Evolutionary conservation across 2,329 filamentous ascomycete species (phyloP).

Genomic region (Chrysoporthe puriensis): DNA sequence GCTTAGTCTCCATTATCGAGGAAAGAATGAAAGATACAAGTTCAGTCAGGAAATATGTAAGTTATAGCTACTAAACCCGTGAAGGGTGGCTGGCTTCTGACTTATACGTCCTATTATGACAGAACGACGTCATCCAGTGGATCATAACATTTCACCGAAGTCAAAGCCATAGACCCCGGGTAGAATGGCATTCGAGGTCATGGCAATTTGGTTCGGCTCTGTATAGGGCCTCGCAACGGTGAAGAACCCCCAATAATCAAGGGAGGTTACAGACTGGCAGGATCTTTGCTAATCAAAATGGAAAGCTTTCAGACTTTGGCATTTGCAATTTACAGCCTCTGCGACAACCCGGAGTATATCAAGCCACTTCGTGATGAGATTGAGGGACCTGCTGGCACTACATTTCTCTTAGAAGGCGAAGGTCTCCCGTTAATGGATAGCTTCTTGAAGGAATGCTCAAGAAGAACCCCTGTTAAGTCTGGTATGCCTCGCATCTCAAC

Average conservation of each 20-base stretch:
- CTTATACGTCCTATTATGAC: neutral
- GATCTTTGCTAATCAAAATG: neutral
- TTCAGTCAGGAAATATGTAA: neutral
- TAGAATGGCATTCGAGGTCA: neutral
- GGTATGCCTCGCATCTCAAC: neutral
- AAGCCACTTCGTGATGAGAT: neutral
- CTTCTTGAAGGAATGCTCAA: neutral
- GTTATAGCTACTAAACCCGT: neutral
- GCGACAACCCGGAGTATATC: neutral
- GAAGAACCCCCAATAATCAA: neutral
- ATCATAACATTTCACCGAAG: neutral
- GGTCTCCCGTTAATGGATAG: neutral
- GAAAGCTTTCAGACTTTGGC: neutral
- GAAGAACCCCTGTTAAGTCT: neutral
- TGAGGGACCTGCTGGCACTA: neutral
- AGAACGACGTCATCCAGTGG: conserved; percentile 1
- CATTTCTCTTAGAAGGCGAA: neutral
- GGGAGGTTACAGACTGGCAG: neutral
- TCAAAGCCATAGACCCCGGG: neutral
- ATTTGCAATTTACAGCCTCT: neutral
- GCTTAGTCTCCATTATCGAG: neutral
- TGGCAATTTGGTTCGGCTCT: conserved; percentile 4
- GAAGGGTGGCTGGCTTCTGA: neutral
- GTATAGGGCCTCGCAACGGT: neutral
- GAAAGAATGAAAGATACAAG: neutral